Evolutionary conservation across 2,329 filamentous ascomycete genomes (phyloP).

Genomic region (Falciphora oryzae): DNA sequence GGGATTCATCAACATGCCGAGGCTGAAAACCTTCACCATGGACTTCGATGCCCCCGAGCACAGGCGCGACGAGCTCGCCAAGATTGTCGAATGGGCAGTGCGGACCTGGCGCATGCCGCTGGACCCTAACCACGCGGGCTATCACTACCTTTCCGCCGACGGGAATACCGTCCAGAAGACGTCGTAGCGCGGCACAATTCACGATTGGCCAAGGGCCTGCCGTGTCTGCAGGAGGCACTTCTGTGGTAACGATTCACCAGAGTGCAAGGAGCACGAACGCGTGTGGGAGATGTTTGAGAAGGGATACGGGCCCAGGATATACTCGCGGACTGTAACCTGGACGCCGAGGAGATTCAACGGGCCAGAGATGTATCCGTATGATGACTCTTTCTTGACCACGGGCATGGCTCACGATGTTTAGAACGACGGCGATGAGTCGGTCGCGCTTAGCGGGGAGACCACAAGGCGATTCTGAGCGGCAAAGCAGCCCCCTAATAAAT

Average conservation of each 20-base stretch:
- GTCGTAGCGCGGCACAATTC: conserved; percentile 1
- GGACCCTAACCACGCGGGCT: conserved; percentile 6
- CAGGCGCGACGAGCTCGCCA: background rate
- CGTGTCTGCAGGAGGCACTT: background rate
- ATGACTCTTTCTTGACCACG: too few species aligned
- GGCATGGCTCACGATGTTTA: too few species aligned
- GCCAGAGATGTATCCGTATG: conserved; percentile 2
- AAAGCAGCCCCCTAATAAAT: too few species aligned
- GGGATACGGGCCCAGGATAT: conserved; percentile 3
- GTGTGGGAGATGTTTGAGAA: background rate
- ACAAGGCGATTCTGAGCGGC: too few species aligned
- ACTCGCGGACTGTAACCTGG: conserved; percentile 5
- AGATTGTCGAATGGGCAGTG: conserved; percentile 2
- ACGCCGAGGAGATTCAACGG: conserved; percentile 2
- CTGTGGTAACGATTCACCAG: rapidly evolving
- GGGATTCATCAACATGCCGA: conserved; percentile 6
- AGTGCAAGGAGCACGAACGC: background rate
- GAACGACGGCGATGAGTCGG: too few species aligned
- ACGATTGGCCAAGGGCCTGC: background rate
- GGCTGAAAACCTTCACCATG: conserved; percentile 9
- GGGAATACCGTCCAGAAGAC: background rate
- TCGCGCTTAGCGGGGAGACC: too few species aligned
- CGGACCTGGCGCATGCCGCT: conserved; percentile 6
- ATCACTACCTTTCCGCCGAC: conserved; percentile 6
- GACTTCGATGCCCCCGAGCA: conserved; percentile 6